Evolutionary conservation across 495 filamentous ascomycete species (phyloP).

Genomic region (Tuber melanosporum): DNA sequence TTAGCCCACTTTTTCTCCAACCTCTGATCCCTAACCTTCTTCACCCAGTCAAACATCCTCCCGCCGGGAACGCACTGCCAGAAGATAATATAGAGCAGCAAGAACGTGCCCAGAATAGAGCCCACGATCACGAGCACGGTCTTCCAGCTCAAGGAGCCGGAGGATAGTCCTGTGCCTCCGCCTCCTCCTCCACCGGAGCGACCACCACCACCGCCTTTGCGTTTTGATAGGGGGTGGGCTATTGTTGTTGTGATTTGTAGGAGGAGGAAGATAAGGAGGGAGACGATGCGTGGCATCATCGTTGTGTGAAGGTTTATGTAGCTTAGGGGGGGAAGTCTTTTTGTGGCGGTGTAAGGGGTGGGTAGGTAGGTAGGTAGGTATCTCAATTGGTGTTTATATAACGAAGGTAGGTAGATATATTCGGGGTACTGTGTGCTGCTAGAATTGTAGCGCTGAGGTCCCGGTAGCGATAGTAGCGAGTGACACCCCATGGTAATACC

Average conservation of each 20-base stretch:
- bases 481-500: no score
- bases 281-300: not conserved
- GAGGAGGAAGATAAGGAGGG: slow-evolving; percentile 21
- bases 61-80: not conserved
- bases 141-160: not conserved
- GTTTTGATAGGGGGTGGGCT: slow-evolving; percentile 12
- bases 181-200: not conserved
- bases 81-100: not conserved
- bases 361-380: not conserved
- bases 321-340: no score
- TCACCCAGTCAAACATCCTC: not conserved
- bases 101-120: not conserved
- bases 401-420: not conserved
- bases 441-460: not conserved
- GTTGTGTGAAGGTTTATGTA: not conserved
- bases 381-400: not conserved
- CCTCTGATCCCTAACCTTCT: not conserved
- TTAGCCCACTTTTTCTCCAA: not conserved
- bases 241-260: not conserved
- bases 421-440: not conserved
- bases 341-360: not conserved
- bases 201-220: slow-evolving; percentile 10
- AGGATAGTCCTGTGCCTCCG: not conserved
- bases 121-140: not conserved
- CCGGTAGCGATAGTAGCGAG: not conserved